Conservation (phyloP, 257 asterid genomes). For the Buddleja alternifolia region DNA sequence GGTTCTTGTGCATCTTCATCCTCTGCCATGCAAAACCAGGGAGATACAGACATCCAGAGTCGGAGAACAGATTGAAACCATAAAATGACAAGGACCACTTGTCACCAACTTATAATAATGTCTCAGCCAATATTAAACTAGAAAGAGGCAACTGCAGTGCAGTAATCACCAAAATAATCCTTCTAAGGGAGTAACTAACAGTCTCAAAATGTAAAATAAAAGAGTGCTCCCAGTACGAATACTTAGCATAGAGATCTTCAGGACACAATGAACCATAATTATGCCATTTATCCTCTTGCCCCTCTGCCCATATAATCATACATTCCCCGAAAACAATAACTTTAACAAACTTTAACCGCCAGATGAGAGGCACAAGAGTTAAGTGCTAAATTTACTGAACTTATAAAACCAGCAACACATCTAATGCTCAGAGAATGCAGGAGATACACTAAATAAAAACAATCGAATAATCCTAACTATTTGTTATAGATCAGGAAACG, state of each 20-base stretch:
- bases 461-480: background rate
- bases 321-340: background rate
- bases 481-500: background rate
- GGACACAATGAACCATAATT: background rate
- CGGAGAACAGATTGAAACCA: constrained; percentile 37
- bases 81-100: constrained; percentile 22
- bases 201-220: too few relatives aligned
- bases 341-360: background rate
- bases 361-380: background rate
- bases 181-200: background rate
- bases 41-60: constrained; percentile 36
- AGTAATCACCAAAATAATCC: too few relatives aligned
- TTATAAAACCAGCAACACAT: background rate
- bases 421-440: background rate
- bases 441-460: background rate
- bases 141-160: background rate
- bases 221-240: too few relatives aligned
- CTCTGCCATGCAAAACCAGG: constrained; percentile 56
- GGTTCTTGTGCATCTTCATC: constrained; percentile 60
- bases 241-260: background rate
- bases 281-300: constrained; percentile 10
- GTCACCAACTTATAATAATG: background rate
- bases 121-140: constrained; percentile 8
- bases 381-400: background rate
- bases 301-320: background rate